Evolutionary conservation across 2,329 filamentous ascomycete genomes (phyloP), one percentile per base, ranked within the genome.

Genomic region (Nannizzia gypsea): DNA sequence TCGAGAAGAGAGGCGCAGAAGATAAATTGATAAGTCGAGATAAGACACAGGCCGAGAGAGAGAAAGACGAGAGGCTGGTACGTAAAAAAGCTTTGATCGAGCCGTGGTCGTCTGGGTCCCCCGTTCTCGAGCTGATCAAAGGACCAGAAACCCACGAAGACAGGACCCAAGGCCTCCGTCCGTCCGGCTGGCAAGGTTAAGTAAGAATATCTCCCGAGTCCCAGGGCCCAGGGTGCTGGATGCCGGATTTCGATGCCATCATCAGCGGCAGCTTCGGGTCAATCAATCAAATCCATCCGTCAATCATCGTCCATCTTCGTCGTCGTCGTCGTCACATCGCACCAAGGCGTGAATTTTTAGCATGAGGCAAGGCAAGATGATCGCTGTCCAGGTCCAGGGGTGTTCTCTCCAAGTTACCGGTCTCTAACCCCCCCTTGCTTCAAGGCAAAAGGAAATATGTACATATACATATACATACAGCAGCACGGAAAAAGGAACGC

Each of bases 121-220:
- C 31, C 31, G 31, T 36, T 13, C 31, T 36, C 31, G 9, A 36
- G 31, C 31, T 11, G 31, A 34, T 36, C 31, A 8, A 36, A 36
- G 31, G 31, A 36, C 31, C 31, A 36, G 31, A 13, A 36, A 36
- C 31, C 31, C 3, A 36, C n/a, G n/a, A 11, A 36, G 31, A 36
- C 31, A 36, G 31, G 31, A 36, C 31, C 48, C 48, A 28, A 52
- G 22, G 11, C 48, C 28, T 11, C 9, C 26, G 9, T 13, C 48
- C 24, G 48, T 20, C 26, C 48, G 17, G 26, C 48, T 24, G 48
- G 48, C 48, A 52, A 52, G 48, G 48, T 52, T 52, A 36, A 52
- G n/a, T n/a, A n/a, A 50, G 48, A 52, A 52, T 52, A 52, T 52
- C 48, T 52, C 48, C 48, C 48, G 48, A 52, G 48, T 28, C 48